Percentiles rank a stretch among this genome's conserved stretches.
phyloP scores from a whole-genome alignment of 148 eudicot species.

The Pharnaceum exiguum region DNA sequence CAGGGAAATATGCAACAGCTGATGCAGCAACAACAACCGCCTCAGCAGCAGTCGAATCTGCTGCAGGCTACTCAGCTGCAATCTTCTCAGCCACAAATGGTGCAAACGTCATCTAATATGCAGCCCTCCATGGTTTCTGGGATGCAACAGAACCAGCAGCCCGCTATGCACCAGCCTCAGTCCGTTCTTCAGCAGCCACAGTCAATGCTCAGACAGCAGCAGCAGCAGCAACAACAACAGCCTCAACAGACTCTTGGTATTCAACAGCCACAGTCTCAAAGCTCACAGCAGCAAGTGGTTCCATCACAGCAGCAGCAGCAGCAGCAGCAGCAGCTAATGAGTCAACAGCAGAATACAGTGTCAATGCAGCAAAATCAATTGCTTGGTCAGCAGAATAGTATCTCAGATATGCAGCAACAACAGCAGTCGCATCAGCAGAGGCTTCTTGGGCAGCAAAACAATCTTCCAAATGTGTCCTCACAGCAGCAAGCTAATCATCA shows the following conservation, averaged over 20 bases:
- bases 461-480: constrained; percentile 47
- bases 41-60: constrained; percentile 42
- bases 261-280: constrained; percentile 53
- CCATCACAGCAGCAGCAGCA: constrained; percentile 41
- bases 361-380: constrained; percentile 57
- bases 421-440: constrained; percentile 41
- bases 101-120: constrained; percentile 73
- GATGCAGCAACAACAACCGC: constrained; percentile 40
- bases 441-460: constrained; percentile 60
- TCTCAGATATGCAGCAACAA: constrained; percentile 68
- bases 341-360: constrained; percentile 48
- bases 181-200: constrained; percentile 68
- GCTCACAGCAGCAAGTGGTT: constrained; percentile 47
- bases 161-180: constrained; percentile 69
- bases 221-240: constrained; percentile 36
- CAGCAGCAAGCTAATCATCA: constrained; percentile 61
- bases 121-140: constrained; percentile 53
- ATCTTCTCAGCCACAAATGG: constrained; percentile 66
- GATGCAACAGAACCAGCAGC: constrained; percentile 66
- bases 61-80: constrained; percentile 45
- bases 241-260: constrained; percentile 38
- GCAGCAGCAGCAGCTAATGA: constrained; percentile 30
- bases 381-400: constrained; percentile 59
- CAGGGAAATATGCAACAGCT: constrained; percentile 54
- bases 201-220: constrained; percentile 49